Percentiles rank a stretch among this genome's conserved stretches.
These are phyloP conservation scores for Oryza nivara DNA, from an alignment of 176 grass and related monocot species.

Conservation along the genomic window DNA sequence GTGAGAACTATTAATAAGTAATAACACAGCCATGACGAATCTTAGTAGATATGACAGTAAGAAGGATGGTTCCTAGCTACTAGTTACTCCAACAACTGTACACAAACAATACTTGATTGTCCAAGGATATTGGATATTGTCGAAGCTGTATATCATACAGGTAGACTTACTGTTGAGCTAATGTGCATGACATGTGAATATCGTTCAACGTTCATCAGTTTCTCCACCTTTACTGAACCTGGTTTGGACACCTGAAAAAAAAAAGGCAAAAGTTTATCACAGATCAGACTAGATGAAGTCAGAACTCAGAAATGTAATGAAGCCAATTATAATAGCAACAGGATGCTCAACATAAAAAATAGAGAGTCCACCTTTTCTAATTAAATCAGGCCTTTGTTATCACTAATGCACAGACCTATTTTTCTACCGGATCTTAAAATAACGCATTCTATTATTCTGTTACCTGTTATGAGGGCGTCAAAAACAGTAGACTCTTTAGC, in stretches of 20 bases:
- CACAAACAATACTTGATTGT: not conserved
- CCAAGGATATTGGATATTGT: not conserved
- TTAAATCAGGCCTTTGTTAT: not conserved
- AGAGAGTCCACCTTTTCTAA: not conserved
- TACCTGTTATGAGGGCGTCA: not conserved
- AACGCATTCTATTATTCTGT: not conserved
- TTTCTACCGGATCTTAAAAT: not conserved
- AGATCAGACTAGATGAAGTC: slow-evolving; percentile 15
- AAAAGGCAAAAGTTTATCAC: not conserved
- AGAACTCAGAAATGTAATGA: not conserved
- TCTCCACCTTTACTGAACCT: slow-evolving; percentile 87
- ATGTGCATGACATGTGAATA: slow-evolving; percentile 99
- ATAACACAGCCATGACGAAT: not conserved
- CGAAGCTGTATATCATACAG: slow-evolving; percentile 1
- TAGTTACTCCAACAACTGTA: not conserved
- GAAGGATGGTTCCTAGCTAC: not conserved
- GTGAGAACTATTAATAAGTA: slow-evolving; percentile 22
- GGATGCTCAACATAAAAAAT: not conserved
- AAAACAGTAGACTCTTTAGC: not conserved
- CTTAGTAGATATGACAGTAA: not conserved
- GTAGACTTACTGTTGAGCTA: slow-evolving; percentile 76
- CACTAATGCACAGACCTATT: not conserved
- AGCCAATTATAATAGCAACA: not conserved
- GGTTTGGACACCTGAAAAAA: slow-evolving; percentile 72
- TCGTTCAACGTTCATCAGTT: slow-evolving; percentile 88